Conservation (phyloP, 805 yeast genomes). For the Hemisphaericaspora nanyangensis region DNA sequence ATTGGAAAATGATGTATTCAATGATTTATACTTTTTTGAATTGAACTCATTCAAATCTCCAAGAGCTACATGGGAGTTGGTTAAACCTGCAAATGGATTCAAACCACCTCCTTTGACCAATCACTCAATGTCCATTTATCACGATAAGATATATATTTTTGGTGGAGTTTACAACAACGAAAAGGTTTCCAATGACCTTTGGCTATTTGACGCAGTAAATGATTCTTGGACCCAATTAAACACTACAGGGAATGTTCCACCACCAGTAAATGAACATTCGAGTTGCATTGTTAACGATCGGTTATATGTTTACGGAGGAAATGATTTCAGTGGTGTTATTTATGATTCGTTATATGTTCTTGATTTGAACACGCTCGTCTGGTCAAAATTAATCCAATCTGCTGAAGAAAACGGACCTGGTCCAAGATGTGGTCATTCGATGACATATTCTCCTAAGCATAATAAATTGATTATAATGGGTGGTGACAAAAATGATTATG, state of each 20-base stretch:
- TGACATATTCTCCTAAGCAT: conserved; percentile 64
- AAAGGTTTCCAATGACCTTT: conserved; percentile 68
- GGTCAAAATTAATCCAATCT: conserved; percentile 62
- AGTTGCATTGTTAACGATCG: conserved; percentile 74
- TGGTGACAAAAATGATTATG: conserved; percentile 78
- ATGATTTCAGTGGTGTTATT: conserved; percentile 66
- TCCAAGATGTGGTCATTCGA: conserved; percentile 86
- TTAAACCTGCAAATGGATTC: conserved; percentile 47
- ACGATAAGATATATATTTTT: conserved; percentile 75
- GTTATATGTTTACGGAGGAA: conserved; percentile 88
- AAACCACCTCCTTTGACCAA: conserved; percentile 83
- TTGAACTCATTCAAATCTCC: conserved; percentile 81
- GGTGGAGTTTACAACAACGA: conserved; percentile 82
- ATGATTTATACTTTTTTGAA: conserved; percentile 84
- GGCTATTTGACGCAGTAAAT: conserved; percentile 69
- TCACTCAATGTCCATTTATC: conserved; percentile 82
- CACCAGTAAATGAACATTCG: conserved; percentile 90
- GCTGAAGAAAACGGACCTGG: conserved; percentile 58
- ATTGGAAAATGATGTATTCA: conserved; percentile 75
- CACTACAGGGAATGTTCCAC: conserved; percentile 72
- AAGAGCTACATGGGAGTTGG: conserved; percentile 77
- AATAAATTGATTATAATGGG: conserved; percentile 84
- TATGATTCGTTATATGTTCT: conserved; percentile 68
- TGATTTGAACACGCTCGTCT: conserved; percentile 64
- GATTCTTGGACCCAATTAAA: conserved; percentile 69